Evolutionary conservation across 1,284 basidiomycete species (phyloP).

Genomic region (Fistulina hepatica): DNA sequence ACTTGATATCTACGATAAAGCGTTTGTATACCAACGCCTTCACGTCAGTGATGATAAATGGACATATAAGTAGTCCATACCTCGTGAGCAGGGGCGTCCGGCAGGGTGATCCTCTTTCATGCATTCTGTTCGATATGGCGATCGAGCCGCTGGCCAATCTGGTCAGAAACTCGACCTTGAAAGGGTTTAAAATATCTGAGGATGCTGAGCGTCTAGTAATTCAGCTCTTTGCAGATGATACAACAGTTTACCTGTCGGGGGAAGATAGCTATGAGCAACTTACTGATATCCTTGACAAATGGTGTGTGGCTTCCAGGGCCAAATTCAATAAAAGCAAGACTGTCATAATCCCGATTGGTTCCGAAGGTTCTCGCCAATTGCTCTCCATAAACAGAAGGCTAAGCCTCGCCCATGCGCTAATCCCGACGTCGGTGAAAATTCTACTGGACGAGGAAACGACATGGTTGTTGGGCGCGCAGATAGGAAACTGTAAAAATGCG

Average conservation of each 20-base stretch:
- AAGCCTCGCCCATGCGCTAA: background rate
- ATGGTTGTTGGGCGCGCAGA: constrained; percentile 15
- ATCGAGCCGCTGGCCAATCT: constrained; percentile 6
- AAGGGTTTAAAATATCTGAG: background rate
- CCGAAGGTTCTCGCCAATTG: constrained; percentile 5
- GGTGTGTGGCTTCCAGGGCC: constrained; percentile 16
- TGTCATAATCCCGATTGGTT: constrained; percentile 14
- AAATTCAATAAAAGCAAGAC: constrained; percentile 14
- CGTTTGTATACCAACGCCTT: constrained; percentile 15
- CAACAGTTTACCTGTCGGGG: constrained; percentile 2
- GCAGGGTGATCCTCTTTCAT: constrained; percentile 22
- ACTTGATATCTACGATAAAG: constrained; percentile 13
- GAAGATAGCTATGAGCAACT: constrained; percentile 8
- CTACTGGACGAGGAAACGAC: constrained; percentile 11
- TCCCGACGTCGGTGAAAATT: constrained; percentile 12
- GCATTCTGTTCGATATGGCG: constrained; percentile 22
- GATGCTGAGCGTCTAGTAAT: constrained; percentile 7
- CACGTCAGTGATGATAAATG: constrained; percentile 18
- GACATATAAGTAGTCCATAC: constrained; percentile 10
- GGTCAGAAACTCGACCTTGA: constrained; percentile 1
- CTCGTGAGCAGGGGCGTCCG: constrained; percentile 16
- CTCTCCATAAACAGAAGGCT: constrained; percentile 5
- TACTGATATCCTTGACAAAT: constrained; percentile 5
- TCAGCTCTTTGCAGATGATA: constrained; percentile 6
- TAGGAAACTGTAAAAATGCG: constrained; percentile 13